Evolutionary conservation across 768 basidiomycete species (phyloP).

Genomic region (Mycena floridula): DNA sequence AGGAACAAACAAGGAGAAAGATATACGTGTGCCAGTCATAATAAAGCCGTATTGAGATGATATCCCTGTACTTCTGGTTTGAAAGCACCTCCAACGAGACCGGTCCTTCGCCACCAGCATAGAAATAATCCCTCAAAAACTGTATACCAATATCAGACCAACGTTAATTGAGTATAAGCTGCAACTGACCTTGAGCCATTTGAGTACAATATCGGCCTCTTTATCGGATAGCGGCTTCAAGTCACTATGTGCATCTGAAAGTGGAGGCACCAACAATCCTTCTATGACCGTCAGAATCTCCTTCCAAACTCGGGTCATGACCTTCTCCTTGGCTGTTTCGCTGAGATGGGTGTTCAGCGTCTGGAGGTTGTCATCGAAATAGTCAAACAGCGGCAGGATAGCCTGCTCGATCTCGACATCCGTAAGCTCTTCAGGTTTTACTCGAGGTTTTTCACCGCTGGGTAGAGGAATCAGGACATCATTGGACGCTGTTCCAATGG

Average conservation of each 20-base stretch:
- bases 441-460: conserved; percentile 65
- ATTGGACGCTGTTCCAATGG: conserved; percentile 54
- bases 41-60: conserved; percentile 85
- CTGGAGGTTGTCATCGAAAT: conserved; percentile 90
- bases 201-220: conserved; percentile 98
- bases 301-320: conserved; percentile 95
- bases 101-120: conserved; percentile 89
- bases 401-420: conserved; percentile 94
- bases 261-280: conserved; percentile 81
- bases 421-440: conserved; percentile 74
- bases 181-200: conserved; percentile 80
- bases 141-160: conserved; percentile 22
- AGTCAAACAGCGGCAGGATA: conserved; percentile 88
- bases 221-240: conserved; percentile 92
- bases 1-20: neutral
- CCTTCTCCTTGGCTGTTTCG: conserved; percentile 80
- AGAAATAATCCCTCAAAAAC: conserved; percentile 95
- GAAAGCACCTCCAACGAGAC: conserved; percentile 81
- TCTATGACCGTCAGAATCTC: conserved; percentile 86
- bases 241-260: conserved; percentile 79
- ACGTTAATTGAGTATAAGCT: neutral
- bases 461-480: conserved; percentile 80
- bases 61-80: conserved; percentile 92
- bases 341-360: conserved; percentile 86
- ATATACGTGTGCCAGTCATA: conserved; percentile 93